Conservation (phyloP, 2,329 filamentous ascomycete genomes). For the Fusarium sp. region DNA sequence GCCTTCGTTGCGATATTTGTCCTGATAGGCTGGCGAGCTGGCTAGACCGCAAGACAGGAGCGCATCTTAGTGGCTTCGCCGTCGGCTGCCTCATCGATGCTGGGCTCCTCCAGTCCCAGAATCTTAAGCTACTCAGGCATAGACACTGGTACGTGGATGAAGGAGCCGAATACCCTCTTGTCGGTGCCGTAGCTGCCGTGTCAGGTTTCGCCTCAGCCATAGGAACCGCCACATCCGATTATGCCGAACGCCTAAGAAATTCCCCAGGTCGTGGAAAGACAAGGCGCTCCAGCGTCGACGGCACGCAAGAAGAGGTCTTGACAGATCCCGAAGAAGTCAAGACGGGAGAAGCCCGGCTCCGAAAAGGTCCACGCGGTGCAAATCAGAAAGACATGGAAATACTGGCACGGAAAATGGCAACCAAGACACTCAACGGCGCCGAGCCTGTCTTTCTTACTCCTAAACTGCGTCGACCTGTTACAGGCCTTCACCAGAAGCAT, state of each 20-base stretch:
- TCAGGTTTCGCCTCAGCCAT: conserved; percentile 72
- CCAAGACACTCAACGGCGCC: conserved; percentile 58
- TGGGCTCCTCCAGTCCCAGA: conserved; percentile 63
- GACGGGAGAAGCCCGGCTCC: background rate
- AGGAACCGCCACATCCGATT: conserved; percentile 35
- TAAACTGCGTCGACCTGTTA: conserved; percentile 12
- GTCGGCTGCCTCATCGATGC: conserved; percentile 66
- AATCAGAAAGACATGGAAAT: conserved; percentile 44
- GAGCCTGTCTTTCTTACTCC: conserved; percentile 49
- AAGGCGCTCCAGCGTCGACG: background rate
- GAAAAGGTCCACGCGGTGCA: conserved; percentile 1
- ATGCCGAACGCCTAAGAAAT: conserved; percentile 25
- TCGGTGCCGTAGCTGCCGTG: conserved; percentile 71
- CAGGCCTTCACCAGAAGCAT: conserved; percentile 33
- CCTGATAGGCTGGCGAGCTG: conserved; percentile 69
- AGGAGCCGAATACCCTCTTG: conserved; percentile 71
- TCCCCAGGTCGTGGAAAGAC: background rate
- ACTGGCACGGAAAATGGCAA: conserved; percentile 45
- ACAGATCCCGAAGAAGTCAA: background rate
- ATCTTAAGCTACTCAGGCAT: conserved; percentile 61
- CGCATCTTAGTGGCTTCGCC: conserved; percentile 69
- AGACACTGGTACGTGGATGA: conserved; percentile 71
- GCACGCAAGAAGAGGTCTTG: background rate
- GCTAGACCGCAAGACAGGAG: conserved; percentile 64
- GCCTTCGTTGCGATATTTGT: conserved; percentile 66